phyloP scores from a whole-genome alignment of 768 basidiomycete genomes.

The Jaapia argillacea region DNA sequence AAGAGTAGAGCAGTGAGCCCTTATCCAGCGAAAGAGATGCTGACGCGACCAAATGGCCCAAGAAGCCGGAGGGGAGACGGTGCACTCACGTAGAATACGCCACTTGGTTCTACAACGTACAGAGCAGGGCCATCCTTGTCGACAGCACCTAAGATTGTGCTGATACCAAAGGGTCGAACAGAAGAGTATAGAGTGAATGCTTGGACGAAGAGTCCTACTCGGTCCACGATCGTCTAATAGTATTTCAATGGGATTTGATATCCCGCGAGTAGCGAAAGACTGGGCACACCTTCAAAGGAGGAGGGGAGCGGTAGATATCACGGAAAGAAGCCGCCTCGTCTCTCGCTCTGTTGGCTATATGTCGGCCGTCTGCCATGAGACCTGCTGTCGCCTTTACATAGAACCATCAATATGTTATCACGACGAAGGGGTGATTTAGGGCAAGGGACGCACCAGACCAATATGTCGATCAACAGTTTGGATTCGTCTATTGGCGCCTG shows the following conservation, averaged over 20 bases:
- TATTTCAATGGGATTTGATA: conserved; percentile 19
- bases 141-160: conserved; percentile 81
- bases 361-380: conserved; percentile 86
- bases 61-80: background rate
- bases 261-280: conserved; percentile 1
- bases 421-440: background rate
- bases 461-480: conserved; percentile 90
- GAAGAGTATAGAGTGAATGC: conserved; percentile 97
- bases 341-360: conserved; percentile 73
- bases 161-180: conserved; percentile 94
- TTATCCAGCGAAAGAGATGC: too few species aligned
- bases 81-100: conserved; percentile 79
- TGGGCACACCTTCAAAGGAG: conserved; percentile 70
- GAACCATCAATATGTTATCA: background rate
- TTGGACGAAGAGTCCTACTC: conserved; percentile 85
- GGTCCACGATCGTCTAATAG: conserved; percentile 53
- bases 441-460: conserved; percentile 54
- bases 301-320: conserved; percentile 59
- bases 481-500: conserved; percentile 87
- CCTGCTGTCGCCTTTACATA: conserved; percentile 79
- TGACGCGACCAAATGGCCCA: too few species aligned
- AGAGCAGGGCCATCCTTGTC: conserved; percentile 84
- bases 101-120: conserved; percentile 91
- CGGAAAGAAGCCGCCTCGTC: conserved; percentile 74
- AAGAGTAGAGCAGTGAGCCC: background rate